These are phyloP conservation scores for Fusarium graminum DNA, from an alignment of 2,329 filamentous ascomycete species.

Conservation along the genomic window DNA sequence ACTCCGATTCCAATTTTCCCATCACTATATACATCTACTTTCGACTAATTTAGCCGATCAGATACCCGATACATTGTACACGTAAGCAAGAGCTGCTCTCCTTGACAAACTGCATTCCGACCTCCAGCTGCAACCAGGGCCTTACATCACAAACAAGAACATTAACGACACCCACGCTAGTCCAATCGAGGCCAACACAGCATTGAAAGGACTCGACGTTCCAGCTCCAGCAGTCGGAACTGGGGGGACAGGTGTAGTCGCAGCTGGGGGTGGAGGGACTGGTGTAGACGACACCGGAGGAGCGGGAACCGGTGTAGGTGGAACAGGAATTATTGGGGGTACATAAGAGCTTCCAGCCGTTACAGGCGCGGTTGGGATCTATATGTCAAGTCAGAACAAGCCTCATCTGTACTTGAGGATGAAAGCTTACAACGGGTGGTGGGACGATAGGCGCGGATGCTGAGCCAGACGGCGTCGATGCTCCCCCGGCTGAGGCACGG, in stretches of 20 bases:
- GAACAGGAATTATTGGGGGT: constrained; percentile 5
- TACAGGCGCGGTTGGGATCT: constrained; percentile 5
- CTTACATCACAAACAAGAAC: constrained; percentile 18
- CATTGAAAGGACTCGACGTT: neutral
- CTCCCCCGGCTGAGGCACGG: neutral
- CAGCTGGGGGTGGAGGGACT: neutral
- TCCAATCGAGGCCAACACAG: constrained; percentile 1
- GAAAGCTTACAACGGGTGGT: constrained; percentile 15
- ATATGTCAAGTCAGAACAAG: neutral
- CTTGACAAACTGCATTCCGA: neutral
- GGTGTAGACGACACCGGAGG: neutral
- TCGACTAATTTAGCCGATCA: no score
- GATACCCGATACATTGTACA: no score
- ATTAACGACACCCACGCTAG: neutral
- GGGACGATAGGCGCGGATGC: neutral
- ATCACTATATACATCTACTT: no score
- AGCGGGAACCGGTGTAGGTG: neutral
- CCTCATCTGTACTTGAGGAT: neutral
- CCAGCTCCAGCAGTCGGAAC: constrained; percentile 26
- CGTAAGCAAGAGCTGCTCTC: neutral
- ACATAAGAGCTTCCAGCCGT: neutral
- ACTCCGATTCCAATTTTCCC: no score
- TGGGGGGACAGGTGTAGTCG: constrained; percentile 2
- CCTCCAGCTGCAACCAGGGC: neutral
- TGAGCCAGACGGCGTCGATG: neutral